Percentiles rank a stretch among this genome's conserved stretches.
Conservation (phyloP, 495 filamentous ascomycete species). For the Chaetomidium leptoderma region DNA sequence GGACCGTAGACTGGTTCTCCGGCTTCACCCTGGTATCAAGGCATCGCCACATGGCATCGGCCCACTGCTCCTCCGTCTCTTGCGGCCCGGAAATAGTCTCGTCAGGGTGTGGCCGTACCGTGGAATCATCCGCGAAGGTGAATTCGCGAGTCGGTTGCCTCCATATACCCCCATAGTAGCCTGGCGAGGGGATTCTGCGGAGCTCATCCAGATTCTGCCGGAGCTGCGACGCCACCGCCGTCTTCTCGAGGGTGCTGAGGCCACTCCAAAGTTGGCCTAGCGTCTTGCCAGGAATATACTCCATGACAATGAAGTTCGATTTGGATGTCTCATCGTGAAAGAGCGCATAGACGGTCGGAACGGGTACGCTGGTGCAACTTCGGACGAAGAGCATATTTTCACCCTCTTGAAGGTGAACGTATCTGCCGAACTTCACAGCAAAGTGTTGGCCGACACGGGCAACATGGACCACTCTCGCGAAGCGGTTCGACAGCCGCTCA, state of each 20-base stretch:
- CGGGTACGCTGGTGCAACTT: neutral
- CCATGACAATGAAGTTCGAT: neutral
- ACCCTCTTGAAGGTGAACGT: neutral
- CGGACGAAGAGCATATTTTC: constrained; percentile 7
- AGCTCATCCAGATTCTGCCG: neutral
- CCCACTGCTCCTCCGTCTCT: constrained; percentile 2
- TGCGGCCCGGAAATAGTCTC: neutral
- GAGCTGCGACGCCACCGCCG: neutral
- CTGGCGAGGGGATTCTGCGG: neutral
- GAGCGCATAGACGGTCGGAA: neutral
- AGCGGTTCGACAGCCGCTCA: neutral
- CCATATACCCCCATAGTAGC: constrained; percentile 6
- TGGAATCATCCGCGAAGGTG: neutral
- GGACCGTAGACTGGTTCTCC: neutral
- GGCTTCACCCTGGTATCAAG: neutral
- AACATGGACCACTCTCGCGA: no score
- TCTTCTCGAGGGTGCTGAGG: neutral
- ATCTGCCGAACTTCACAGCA: neutral
- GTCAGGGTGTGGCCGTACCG: neutral
- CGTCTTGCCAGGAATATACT: neutral
- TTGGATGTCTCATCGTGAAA: neutral
- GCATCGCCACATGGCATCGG: constrained; percentile 1
- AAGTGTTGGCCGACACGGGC: neutral
- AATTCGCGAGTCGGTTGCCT: neutral
- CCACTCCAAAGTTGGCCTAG: neutral